Evolutionary conservation across 1,284 basidiomycete genomes (phyloP).

Genomic region (Puccinia hordei): DNA sequence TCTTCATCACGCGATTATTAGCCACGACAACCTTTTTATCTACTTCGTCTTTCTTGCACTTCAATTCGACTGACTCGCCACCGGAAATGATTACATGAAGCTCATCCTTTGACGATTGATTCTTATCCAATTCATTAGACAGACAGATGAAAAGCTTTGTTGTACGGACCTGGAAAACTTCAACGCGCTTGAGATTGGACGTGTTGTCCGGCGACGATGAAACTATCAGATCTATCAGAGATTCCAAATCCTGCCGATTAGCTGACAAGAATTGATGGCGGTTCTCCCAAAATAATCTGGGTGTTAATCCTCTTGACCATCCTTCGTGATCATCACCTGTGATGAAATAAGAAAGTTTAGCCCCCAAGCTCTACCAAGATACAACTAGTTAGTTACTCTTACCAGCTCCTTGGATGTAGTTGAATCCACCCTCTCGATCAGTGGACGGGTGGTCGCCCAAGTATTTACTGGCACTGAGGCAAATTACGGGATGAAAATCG

Average conservation of each 20-base stretch:
- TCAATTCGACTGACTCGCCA: not conserved
- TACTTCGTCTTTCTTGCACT: not conserved
- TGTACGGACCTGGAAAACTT: slow-evolving; percentile 24
- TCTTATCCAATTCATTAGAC: slow-evolving; percentile 4
- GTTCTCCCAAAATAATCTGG: slow-evolving; percentile 72
- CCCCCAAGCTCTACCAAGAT: not conserved
- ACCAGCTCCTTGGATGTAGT: slow-evolving; percentile 75
- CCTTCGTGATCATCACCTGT: slow-evolving; percentile 83
- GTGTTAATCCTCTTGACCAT: slow-evolving; percentile 78
- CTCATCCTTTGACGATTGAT: not conserved
- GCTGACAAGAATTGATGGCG: slow-evolving; percentile 63
- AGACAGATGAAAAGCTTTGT: slow-evolving; percentile 10
- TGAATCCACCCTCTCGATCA: slow-evolving; percentile 69
- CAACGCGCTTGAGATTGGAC: slow-evolving; percentile 5
- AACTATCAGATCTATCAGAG: slow-evolving; percentile 64
- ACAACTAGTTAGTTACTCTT: not conserved
- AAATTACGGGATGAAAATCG: slow-evolving; percentile 68
- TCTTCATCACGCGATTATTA: slow-evolving; percentile 6
- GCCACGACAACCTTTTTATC: not conserved
- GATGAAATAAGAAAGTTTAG: not conserved
- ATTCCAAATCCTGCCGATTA: slow-evolving; percentile 64
- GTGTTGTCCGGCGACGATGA: slow-evolving; percentile 9
- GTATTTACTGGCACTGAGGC: slow-evolving; percentile 74
- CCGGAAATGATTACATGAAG: slow-evolving; percentile 7
- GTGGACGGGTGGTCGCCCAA: slow-evolving; percentile 63